Base-by-base conservation (phyloP, 2,329 filamentous ascomycete species). In the Fulvia fulva region DNA sequence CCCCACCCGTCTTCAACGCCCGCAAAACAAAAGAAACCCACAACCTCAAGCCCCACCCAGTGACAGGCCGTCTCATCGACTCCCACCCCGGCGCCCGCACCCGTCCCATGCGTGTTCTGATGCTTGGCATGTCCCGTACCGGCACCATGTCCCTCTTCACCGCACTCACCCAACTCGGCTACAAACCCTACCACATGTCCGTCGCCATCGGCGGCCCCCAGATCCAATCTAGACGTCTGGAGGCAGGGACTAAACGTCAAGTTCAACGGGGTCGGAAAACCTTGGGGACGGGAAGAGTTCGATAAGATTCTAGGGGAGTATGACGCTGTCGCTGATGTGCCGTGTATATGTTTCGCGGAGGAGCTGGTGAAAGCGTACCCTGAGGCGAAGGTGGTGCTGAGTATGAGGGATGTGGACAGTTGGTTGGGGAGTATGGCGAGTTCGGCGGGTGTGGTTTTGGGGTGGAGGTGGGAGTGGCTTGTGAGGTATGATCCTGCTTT, bases 311-410 rank as follows among this genome's bases (percentile, higher is more conserved):
- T 62, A 25, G 60, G 51, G 2, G 43, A 56, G 9, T 62, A 54
- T 30, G 57, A 60, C 34, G 55, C 57, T 12, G 49, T 56, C 21
- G 41, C 55, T 4, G 52, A 63, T 26, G 59, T 70, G 19, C 72
- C 74, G 0, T 55, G 53, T 28, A 50, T 51, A 12, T 28, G 34
- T 9, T 61, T 64, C 28, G 53, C 51, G 12, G 45, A 52, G 25
- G 70, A 73, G 9, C 55, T 72, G 25, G 64, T 71, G 45, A 45
- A 54, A 19, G 64, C 65, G 2, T 73, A 73, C 51, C 68, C 70
- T 1, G 69, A 61, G 52, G 65, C 55, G 8, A 67, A 62, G 53
- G 59, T 70, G 23, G 51, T 70, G 3, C 54, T 70, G 1, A 59
- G 58, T 14, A 49, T 57, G 25, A 59, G 70, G 1, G 68, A 71